Base-by-base conservation (phyloP, 2,329 filamentous ascomycete genomes). In the Penicillium sp. region DNA sequence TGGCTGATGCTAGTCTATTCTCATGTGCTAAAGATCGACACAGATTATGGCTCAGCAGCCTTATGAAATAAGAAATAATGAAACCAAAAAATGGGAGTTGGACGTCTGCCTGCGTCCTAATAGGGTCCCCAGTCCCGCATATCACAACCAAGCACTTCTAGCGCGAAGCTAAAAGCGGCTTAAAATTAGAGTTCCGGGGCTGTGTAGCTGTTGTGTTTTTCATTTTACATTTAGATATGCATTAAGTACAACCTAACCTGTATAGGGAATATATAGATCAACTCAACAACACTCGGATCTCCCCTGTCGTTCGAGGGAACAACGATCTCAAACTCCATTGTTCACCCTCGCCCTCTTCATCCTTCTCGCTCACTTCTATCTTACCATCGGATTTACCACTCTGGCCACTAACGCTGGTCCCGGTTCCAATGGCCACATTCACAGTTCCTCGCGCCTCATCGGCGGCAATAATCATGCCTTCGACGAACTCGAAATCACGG, bases 401-500 rank as follows among this genome's bases (percentile, higher is more conserved):
- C 17, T 49, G 60, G 29, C 63, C 60, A 62, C 59, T 67, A 8
- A 65, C 64, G 36, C 63, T 67, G 31, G 51, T 64, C 6, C 66
- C 67, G 51, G 61, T 66, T 35, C 60, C 68, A 35, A 75, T 60
- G 19, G 57, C 68, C 39, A 73, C 67, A 61, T 73, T 70, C 5
- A 68, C 65, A 54, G 72, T 73, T 47, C 72, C 71, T 38, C 72
- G 68, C 5, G 72, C 74, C 61, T 86, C 83, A 72, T 89, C 86
- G 5, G 82, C 81, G 36, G 80, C 80, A 25, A 84, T 74, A 29
- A 90, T 78, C 71, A 82, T 82, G 43, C 78, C 79, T 72, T 90
- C 88, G 9, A 90, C 78, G 60, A 82, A 79, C 67, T 88, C 91
- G 75, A 97, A 99, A 67, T 94, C 90, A 33, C 83, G 82, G 65